These are phyloP conservation scores for Xylaria polymorpha DNA, from an alignment of 2,329 filamentous ascomycete species.

Conservation along the genomic window DNA sequence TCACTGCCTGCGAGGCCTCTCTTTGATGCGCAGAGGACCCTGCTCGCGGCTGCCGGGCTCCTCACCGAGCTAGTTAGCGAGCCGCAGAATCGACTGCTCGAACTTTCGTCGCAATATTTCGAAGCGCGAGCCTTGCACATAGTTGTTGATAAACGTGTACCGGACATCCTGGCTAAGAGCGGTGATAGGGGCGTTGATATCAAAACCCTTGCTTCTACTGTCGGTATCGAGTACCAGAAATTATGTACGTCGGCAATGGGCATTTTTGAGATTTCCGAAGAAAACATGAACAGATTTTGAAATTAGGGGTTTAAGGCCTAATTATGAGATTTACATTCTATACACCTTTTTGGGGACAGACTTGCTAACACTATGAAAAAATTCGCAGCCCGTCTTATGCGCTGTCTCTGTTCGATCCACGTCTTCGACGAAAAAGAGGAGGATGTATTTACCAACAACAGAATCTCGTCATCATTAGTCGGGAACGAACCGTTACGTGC, in stretches of 20 bases:
- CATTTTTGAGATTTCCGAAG: background rate
- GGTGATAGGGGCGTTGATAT: constrained; percentile 45
- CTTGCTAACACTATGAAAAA: background rate
- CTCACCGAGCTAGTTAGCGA: constrained; percentile 52
- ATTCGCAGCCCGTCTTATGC: constrained; percentile 49
- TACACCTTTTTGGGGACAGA: background rate
- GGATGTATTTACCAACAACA: constrained; percentile 52
- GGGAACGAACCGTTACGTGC: constrained; percentile 52
- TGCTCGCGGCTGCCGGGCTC: constrained; percentile 50
- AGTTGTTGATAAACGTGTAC: constrained; percentile 49
- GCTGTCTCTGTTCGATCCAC: constrained; percentile 52
- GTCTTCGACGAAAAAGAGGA: constrained; percentile 49
- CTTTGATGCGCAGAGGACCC: constrained; percentile 51
- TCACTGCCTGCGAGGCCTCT: constrained; percentile 37
- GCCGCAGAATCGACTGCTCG: constrained; percentile 48
- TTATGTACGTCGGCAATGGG: constrained; percentile 42
- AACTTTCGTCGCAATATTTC: constrained; percentile 52
- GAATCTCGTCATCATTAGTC: constrained; percentile 51
- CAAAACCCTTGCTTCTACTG: constrained; percentile 41
- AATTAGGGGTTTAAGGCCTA: background rate
- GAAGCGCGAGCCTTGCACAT: constrained; percentile 52
- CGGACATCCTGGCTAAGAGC: constrained; percentile 49
- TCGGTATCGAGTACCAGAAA: constrained; percentile 49
- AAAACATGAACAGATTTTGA: background rate
- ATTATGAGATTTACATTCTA: too few relatives aligned